Conservation (phyloP, 345 rosid species). For the Dipteronia sinensis region DNA sequence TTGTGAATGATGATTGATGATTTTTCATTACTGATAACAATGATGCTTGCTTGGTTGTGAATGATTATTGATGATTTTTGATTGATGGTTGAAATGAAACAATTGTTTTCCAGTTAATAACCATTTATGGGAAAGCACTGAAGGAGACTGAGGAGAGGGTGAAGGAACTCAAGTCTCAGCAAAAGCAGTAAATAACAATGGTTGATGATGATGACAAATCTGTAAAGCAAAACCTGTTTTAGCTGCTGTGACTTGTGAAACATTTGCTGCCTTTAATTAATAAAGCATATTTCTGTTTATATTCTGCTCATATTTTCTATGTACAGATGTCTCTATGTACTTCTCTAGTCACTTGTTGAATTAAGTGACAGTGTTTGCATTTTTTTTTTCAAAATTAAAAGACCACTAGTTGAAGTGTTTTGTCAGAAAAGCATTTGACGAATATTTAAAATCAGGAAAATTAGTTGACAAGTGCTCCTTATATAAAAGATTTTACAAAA, state of each 20-base stretch:
- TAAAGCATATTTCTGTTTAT: slow-evolving; percentile 5
- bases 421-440: too few relatives aligned
- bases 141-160: slow-evolving; percentile 83
- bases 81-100: background rate
- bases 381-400: too few relatives aligned
- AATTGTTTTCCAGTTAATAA: slow-evolving; percentile 53
- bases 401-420: too few relatives aligned
- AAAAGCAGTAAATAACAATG: slow-evolving; percentile 26
- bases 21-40: too few relatives aligned
- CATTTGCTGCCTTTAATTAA: background rate
- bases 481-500: too few relatives aligned
- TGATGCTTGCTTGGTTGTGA: too few relatives aligned
- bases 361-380: background rate
- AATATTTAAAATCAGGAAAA: too few relatives aligned
- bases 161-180: slow-evolving; percentile 75
- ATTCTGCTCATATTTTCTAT: background rate
- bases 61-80: too few relatives aligned
- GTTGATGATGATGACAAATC: slow-evolving; percentile 39
- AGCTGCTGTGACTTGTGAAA: background rate
- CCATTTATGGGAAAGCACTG: slow-evolving; percentile 70
- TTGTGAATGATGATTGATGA: too few relatives aligned
- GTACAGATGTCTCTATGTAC: background rate
- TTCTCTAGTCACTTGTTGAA: background rate
- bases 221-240: background rate
- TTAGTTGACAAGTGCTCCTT: too few relatives aligned